These are phyloP conservation scores for Xylaria sp. DNA, from an alignment of 2,329 filamentous ascomycete species.

Conservation along the genomic window DNA sequence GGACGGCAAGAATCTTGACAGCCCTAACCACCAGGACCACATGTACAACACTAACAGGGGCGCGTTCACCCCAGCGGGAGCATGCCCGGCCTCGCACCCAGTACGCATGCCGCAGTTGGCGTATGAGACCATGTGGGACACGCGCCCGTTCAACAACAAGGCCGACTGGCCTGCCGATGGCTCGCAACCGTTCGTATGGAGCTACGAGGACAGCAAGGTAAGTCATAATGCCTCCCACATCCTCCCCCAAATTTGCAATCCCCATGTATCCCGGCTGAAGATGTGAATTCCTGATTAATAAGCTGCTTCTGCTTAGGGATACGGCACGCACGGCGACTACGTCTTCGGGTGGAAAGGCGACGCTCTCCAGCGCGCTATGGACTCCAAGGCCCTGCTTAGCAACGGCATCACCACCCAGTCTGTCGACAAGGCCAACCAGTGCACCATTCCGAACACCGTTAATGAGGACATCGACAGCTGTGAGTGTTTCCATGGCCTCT, in stretches of 20 bases:
- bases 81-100: conserved; percentile 51
- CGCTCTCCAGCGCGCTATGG: conserved; percentile 39
- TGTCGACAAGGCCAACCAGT: conserved; percentile 43
- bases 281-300: too few relatives aligned
- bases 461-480: conserved; percentile 46
- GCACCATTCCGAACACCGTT: conserved; percentile 43
- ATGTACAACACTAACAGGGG: conserved; percentile 53
- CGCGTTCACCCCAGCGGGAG: conserved; percentile 44
- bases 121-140: conserved; percentile 59
- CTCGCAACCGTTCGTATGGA: conserved; percentile 50
- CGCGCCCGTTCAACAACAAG: conserved; percentile 51
- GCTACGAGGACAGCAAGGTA: conserved; percentile 48
- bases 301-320: conserved; percentile 39
- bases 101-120: conserved; percentile 53
- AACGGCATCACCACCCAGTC: conserved; percentile 45
- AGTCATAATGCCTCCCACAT: conserved; percentile 23
- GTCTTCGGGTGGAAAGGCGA: conserved; percentile 44
- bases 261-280: conserved; percentile 14
- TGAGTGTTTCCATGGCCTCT: conserved; percentile 39
- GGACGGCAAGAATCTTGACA: conserved; percentile 60
- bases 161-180: conserved; percentile 51
- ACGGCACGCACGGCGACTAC: conserved; percentile 47
- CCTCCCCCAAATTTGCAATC: conserved; percentile 12
- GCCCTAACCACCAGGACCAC: conserved; percentile 60
- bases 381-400: conserved; percentile 50